Evolutionary conservation across 371 early-diverging fungal genomes (phyloP).

Genomic region (Saksenaea vasiformis): DNA sequence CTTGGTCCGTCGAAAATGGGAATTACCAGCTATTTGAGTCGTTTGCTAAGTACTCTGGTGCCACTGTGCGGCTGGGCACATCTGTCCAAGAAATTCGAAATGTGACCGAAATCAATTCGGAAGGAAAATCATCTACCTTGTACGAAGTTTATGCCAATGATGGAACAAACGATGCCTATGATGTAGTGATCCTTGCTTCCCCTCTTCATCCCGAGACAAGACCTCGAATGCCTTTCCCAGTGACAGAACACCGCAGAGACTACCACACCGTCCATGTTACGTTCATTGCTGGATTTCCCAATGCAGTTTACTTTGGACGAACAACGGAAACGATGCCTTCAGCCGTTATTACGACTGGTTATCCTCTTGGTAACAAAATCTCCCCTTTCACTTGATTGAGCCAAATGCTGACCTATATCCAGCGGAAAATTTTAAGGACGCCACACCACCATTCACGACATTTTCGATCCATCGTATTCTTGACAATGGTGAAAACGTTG

Average conservation of each 20-base stretch:
- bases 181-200: constrained; percentile 59
- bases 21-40: constrained; percentile 71
- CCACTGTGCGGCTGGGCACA: constrained; percentile 50
- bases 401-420: background rate
- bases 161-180: constrained; percentile 49
- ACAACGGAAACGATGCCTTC: constrained; percentile 43
- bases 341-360: constrained; percentile 57
- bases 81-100: constrained; percentile 38
- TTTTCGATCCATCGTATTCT: constrained; percentile 46
- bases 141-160: constrained; percentile 43
- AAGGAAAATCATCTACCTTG: constrained; percentile 14
- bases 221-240: constrained; percentile 23
- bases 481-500: constrained; percentile 52
- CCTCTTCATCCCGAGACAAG: constrained; percentile 34
- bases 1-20: constrained; percentile 60
- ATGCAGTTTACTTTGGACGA: constrained; percentile 56
- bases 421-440: constrained; percentile 31
- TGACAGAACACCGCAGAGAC: constrained; percentile 19
- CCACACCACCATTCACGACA: constrained; percentile 47
- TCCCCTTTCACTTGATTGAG: background rate
- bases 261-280: constrained; percentile 69
- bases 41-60: constrained; percentile 52
- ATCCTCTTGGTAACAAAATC: constrained; percentile 24
- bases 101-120: constrained; percentile 30
- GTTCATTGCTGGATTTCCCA: constrained; percentile 57